Evolutionary conservation across 768 basidiomycete species (phyloP).

Genomic region (Butyriboletus loyo): DNA sequence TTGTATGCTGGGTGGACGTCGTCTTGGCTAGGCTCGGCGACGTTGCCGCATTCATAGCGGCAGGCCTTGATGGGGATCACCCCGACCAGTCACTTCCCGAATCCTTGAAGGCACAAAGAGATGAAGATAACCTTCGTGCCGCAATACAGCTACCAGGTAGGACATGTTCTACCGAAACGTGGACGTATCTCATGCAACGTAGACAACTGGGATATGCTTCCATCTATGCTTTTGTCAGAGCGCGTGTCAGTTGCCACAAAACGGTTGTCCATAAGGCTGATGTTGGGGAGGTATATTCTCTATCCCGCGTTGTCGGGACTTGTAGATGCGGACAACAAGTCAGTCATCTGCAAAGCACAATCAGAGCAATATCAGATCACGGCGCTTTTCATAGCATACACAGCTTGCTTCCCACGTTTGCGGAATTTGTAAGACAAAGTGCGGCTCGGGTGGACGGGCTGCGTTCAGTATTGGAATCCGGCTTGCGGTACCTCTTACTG

Average conservation of each 20-base stretch:
- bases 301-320: conserved; percentile 33
- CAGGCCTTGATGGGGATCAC: conserved; percentile 15
- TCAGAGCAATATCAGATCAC: background rate
- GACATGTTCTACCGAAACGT: background rate
- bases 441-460: conserved; percentile 15
- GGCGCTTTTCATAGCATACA: conserved; percentile 9
- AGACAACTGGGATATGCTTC: conserved; percentile 57
- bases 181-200: conserved; percentile 9
- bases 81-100: conserved; percentile 18
- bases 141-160: conserved; percentile 69
- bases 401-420: conserved; percentile 11
- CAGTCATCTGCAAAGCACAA: conserved; percentile 7
- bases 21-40: conserved; percentile 53
- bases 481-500: conserved; percentile 11
- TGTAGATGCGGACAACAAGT: conserved; percentile 16
- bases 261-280: conserved; percentile 54
- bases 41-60: conserved; percentile 30
- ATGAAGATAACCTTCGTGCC: conserved; percentile 53
- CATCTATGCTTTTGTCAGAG: conserved; percentile 44
- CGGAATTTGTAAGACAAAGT: conserved; percentile 20
- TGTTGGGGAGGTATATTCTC: conserved; percentile 56
- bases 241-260: conserved; percentile 57
- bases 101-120: conserved; percentile 39
- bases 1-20: conserved; percentile 67
- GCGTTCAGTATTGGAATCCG: conserved; percentile 1